Evolutionary conservation across 1,284 basidiomycete genomes (phyloP).

Genomic region (Boletus semigastroideus): DNA sequence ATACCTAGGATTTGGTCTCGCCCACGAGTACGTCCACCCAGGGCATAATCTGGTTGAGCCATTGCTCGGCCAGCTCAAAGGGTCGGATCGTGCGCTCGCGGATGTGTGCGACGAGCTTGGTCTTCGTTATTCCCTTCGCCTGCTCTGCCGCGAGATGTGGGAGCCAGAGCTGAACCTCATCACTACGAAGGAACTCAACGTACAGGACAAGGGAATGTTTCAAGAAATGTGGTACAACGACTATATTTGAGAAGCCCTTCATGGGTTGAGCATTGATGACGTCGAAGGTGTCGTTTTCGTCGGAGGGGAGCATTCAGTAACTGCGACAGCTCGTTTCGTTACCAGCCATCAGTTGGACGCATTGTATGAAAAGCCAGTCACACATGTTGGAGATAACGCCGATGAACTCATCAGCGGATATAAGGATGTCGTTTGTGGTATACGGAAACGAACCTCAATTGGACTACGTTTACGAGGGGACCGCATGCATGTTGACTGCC

Average conservation of each 20-base stretch:
- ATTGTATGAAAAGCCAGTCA: background rate
- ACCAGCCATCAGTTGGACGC: background rate
- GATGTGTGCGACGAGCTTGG: conserved; percentile 17
- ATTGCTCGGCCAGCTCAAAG: conserved; percentile 9
- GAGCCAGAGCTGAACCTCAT: background rate
- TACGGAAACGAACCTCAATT: background rate
- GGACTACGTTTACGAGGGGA: too few relatives aligned
- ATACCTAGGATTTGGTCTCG: conserved; percentile 11
- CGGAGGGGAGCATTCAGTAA: background rate
- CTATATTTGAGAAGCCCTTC: background rate
- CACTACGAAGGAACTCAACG: conserved; percentile 21
- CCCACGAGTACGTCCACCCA: background rate
- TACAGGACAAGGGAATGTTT: too few relatives aligned
- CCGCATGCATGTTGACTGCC: too few relatives aligned
- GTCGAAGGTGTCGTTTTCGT: conserved; percentile 5
- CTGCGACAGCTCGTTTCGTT: background rate
- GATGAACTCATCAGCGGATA: conserved; percentile 8
- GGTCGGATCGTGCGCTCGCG: conserved; percentile 39
- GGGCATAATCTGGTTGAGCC: background rate
- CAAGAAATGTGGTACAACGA: too few relatives aligned
- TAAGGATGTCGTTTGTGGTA: background rate
- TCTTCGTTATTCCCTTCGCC: background rate
- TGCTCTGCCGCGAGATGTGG: background rate
- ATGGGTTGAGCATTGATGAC: conserved; percentile 17
- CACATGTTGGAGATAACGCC: conserved; percentile 11